Percentiles rank a stretch among this genome's conserved stretches.
Evolutionary conservation across 2,329 filamentous ascomycete genomes (phyloP).

Genomic region (Coniochaeta pulveracea): DNA sequence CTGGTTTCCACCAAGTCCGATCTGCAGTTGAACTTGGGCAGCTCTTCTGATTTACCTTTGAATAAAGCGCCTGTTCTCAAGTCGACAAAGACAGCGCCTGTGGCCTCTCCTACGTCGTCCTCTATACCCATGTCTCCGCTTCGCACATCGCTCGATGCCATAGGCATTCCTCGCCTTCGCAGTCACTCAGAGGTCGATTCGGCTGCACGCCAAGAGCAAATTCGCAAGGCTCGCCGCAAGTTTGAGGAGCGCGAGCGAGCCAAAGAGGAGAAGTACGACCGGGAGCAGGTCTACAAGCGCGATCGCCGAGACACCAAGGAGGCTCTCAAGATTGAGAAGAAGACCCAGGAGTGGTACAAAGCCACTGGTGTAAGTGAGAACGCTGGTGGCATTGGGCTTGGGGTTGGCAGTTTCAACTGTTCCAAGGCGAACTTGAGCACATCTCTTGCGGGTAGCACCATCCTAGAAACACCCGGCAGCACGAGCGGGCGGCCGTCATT

Average conservation of each 20-base stretch:
- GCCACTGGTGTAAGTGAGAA: conserved; percentile 12
- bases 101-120: conserved; percentile 18
- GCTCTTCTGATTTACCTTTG: too few species aligned
- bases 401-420: conserved; percentile 6
- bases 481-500: conserved; percentile 9
- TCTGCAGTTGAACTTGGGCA: conserved; percentile 26
- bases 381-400: neutral
- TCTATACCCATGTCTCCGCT: conserved; percentile 37
- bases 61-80: conserved; percentile 14
- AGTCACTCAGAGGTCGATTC: conserved; percentile 49
- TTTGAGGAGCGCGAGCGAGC: conserved; percentile 50
- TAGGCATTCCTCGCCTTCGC: conserved; percentile 44
- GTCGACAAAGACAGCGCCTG: conserved; percentile 10
- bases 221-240: conserved; percentile 49
- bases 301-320: conserved; percentile 49
- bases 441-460: neutral
- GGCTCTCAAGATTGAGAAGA: conserved; percentile 37
- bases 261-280: conserved; percentile 52
- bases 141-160: conserved; percentile 44
- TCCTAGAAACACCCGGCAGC: conserved; percentile 3
- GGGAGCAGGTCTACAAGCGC: conserved; percentile 44
- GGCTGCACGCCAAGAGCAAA: conserved; percentile 40
- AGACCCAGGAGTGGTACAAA: conserved; percentile 20
- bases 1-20: conserved; percentile 33
- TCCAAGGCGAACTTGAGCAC: conserved; percentile 1